Conservation (phyloP, 2,329 filamentous ascomycete species). For the Chaetoscypha palmicola region DNA sequence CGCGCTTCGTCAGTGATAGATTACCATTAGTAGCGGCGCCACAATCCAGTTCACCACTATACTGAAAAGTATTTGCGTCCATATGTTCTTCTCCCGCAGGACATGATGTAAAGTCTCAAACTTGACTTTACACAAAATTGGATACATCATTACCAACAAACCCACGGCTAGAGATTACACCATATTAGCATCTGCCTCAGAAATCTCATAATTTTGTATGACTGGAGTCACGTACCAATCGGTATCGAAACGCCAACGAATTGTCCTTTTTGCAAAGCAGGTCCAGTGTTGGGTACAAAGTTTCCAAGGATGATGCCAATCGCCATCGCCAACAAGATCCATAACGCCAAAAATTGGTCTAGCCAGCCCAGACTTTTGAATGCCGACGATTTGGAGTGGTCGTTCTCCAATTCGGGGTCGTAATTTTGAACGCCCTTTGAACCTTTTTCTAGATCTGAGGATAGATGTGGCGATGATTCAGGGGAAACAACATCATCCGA, state of each 20-base stretch:
- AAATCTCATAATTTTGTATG: not conserved
- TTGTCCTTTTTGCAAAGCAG: constrained; percentile 50
- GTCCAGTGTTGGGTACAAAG: constrained; percentile 48
- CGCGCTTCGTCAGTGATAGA: no score
- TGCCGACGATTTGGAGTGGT: no score
- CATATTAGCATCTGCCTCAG: not conserved
- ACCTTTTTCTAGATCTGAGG: no score
- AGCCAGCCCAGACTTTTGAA: constrained; percentile 37
- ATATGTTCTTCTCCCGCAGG: constrained; percentile 54
- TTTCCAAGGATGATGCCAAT: constrained; percentile 59
- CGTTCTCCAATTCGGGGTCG: no score
- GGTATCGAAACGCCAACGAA: constrained; percentile 58
- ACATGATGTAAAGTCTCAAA: constrained; percentile 68
- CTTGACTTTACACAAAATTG: constrained; percentile 79
- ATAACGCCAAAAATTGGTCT: constrained; percentile 44
- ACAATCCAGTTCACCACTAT: constrained; percentile 76
- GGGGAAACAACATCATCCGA: no score
- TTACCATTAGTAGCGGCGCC: constrained; percentile 68
- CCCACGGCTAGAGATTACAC: constrained; percentile 53
- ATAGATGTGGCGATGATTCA: no score
- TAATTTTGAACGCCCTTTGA: no score
- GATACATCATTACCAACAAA: constrained; percentile 89
- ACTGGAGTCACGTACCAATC: constrained; percentile 41
- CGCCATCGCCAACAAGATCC: constrained; percentile 62
- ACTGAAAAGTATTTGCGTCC: constrained; percentile 74